Percentiles rank a stretch among this genome's conserved stretches.
These are phyloP conservation scores for Pueraria montana DNA, from an alignment of 306 rosid species.

Conservation along the genomic window DNA sequence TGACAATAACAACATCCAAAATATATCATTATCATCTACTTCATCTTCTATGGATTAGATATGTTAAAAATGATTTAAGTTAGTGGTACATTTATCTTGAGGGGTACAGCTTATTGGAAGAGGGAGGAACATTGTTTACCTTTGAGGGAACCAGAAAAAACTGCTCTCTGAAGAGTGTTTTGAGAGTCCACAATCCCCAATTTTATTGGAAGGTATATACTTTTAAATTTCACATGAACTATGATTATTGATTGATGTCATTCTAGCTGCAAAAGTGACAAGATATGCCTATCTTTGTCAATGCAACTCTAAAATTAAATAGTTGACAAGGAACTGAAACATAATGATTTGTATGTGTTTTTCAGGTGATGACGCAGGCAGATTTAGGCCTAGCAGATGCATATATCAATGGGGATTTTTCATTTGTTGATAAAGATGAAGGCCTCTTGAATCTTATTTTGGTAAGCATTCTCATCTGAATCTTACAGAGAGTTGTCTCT, in stretches of 20 bases:
- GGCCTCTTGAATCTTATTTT: slow-evolving; percentile 74
- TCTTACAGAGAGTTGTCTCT: slow-evolving; percentile 15
- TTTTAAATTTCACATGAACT: slow-evolving; percentile 11
- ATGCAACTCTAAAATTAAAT: slow-evolving; percentile 14
- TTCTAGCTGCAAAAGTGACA: slow-evolving; percentile 22
- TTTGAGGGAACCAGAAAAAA: slow-evolving; percentile 75
- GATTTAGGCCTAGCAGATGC: slow-evolving; percentile 98
- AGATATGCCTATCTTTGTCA: slow-evolving; percentile 21
- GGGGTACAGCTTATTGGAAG: slow-evolving; percentile 75
- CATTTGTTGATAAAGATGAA: slow-evolving; percentile 77
- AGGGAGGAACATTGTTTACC: slow-evolving; percentile 85
- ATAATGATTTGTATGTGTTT: slow-evolving; percentile 13
- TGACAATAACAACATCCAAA: slow-evolving; percentile 24
- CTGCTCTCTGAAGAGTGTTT: slow-evolving; percentile 56
- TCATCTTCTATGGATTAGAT: slow-evolving; percentile 24
- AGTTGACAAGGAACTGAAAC: background rate
- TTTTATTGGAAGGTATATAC: slow-evolving; percentile 91
- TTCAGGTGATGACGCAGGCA: slow-evolving; percentile 87
- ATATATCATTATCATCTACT: background rate
- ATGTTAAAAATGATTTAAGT: background rate
- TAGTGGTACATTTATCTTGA: slow-evolving; percentile 43
- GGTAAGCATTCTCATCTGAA: slow-evolving; percentile 54
- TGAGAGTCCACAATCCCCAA: slow-evolving; percentile 80
- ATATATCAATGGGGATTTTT: slow-evolving; percentile 77
- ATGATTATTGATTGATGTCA: background rate